Evolutionary conservation across 2,329 filamentous ascomycete genomes (phyloP), one percentile per base, ranked within the genome.

Genomic region (Xylariales sp.): DNA sequence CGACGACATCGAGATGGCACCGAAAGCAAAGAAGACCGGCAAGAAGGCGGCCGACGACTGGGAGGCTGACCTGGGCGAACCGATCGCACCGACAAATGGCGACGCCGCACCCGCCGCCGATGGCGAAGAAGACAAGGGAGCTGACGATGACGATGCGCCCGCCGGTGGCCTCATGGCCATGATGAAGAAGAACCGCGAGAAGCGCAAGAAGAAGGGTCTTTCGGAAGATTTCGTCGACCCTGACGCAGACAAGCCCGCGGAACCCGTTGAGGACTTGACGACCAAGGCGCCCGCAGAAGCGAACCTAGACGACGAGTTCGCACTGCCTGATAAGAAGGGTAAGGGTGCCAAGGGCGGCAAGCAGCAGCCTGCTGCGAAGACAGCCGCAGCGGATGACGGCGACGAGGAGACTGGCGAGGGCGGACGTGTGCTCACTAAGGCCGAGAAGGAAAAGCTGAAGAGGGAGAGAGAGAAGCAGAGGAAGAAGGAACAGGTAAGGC

Each of bases 391-490:
- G 7, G 61, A 58, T 5, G 71, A 68, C 11, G 68, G 58, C 5
- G 73, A 68, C 18, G 74, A 71, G 5, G 74, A 71, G 3, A 74
- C 68, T 9, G 78, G 64, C 6, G 74, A 72, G 4, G 71, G 71
- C 45, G 84, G 84, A 32, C 78, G 82, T 42, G 75, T 97, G 36
- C 82, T 97, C 69, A 95, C 88, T 28, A 98, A 97, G 78, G 93
- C 94, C 44, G 90, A 98, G 71, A 98, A 98, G 72, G 93, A 98
- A 65, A 95, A 88, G 68, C 76, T 91, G 58, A 97, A 91, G 77
- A 98, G 96, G 71, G 93, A 98, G 71, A 82, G 88, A 47, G 93
- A 98, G 73, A 98, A 98, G 80, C 87, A 93, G 70, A 78, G 90
- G 52, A 98, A 98, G 73, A 98, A 90, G 80, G 93, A 98, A 67